Evolutionary conservation across 768 basidiomycete species (phyloP).

Genomic region (Coprinopsis strossmayeri): DNA sequence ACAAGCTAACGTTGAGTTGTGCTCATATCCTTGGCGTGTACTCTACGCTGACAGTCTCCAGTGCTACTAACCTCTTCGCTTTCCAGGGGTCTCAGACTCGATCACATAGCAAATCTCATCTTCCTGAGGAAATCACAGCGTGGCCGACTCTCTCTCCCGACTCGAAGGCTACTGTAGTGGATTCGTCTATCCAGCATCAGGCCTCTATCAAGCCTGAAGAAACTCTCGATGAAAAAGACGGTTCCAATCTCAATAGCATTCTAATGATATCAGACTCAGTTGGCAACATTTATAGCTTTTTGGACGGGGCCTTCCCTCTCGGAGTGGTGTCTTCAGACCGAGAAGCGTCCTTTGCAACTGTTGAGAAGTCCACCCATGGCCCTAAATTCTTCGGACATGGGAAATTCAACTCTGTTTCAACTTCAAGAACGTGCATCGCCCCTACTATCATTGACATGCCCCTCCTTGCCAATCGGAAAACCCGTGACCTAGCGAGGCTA

Average conservation of each 20-base stretch:
- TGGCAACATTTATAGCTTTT: conserved; percentile 56
- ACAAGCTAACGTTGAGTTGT: conserved; percentile 53
- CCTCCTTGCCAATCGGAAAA: conserved; percentile 45
- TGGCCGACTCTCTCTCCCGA: conserved; percentile 67
- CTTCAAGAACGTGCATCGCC: conserved; percentile 25
- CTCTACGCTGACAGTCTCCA: conserved; percentile 24
- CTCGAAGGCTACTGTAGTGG: conserved; percentile 35
- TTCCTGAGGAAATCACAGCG: conserved; percentile 53
- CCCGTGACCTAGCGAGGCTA: conserved; percentile 64
- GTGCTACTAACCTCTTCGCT: conserved; percentile 75
- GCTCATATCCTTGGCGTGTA: conserved; percentile 6
- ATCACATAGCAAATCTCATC: conserved; percentile 30
- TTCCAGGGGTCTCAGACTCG: conserved; percentile 66
- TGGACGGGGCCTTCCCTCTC: conserved; percentile 73
- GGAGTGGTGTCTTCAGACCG: conserved; percentile 42
- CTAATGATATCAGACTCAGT: conserved; percentile 51
- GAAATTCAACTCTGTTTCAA: conserved; percentile 19
- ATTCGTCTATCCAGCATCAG: conserved; percentile 47
- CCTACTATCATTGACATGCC: conserved; percentile 50
- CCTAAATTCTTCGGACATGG: conserved; percentile 48
- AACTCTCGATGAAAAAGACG: conserved; percentile 37
- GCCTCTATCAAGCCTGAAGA: conserved; percentile 22
- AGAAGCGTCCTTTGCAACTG: conserved; percentile 23
- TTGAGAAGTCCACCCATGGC: conserved; percentile 41
- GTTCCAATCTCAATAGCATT: conserved; percentile 57